Base-by-base conservation (phyloP, 441 rosid species). In the Populus hybrid region DNA sequence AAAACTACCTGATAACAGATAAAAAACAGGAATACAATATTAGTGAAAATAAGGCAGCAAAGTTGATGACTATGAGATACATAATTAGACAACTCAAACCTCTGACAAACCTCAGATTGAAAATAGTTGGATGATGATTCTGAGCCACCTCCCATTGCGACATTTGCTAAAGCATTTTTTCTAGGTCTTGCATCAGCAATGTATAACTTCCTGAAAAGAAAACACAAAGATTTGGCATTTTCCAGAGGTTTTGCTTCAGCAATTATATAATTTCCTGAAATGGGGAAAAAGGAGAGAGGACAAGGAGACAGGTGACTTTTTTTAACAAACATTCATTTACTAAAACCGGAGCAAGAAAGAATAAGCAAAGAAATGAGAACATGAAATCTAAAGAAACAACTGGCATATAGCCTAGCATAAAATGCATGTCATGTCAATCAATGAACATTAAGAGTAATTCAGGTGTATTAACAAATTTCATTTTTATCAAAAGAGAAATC, bases 101-200 rank as follows among this genome's bases (percentile, higher is more conserved):
- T 80, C 79, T 76, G 31, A 81, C 85, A 77, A 67, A 94, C 99
- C 94, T 97, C 99, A 81, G 99, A 97, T 74, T 91, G 97, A 79
- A 89, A 84, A 88, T 97, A 97, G 81, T 97, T 85, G 75, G 99
- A 88, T 82, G 99, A 93, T 36, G 99, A 97, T 84, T 97, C 99
- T 1, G 98, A 94, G 82, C 99, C 99, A 84, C 99, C 99, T 80
- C 99, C 99, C 97, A 83, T 94, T 75, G 99, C 99, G 33, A 98
- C 99, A 93, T 97, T 97, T 74, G 99, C 99, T 73, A 97, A 86
- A 78, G 99, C 99, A 89, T 97, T 94, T 89, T 92, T n/a, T n/a
- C n/a, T n/a, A n/a, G n/a, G n/a, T n/a, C n/a, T n/a, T n/a, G n/a
- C n/a, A n/a, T n/a, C n/a, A 74, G 92, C 99, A 79, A 97, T 94